Base-by-base conservation (phyloP, 768 basidiomycete species). In the Lactifluus subvellereus region DNA sequence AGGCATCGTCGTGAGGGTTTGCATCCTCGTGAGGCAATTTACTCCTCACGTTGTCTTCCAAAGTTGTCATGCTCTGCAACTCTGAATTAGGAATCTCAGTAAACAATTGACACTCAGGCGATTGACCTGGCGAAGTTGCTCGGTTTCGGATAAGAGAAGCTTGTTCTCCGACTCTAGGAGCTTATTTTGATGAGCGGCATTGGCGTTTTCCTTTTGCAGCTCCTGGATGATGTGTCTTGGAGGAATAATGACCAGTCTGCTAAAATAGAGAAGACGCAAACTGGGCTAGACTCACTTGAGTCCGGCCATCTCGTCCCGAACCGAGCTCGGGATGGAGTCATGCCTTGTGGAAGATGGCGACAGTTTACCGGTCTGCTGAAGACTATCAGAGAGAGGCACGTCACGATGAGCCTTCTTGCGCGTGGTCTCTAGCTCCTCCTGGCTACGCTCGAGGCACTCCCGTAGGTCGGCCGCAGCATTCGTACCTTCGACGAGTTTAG, bases 171-270 rank as follows among this genome's bases (percentile, higher is more conserved):
- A 82, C 71, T 87, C 85, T 48, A 94, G 71, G n/a, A 86, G 71
- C 69, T 87, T 85, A 71, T 84, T 84, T 63, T 82, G 82, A 64
- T 91, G 87, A 7, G 80, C 74, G 1, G 81, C 72, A 30, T 79
- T 75, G 3, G 83, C 71, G 68, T 84, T 90, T 74, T 97, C 94
- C 68, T 89, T 88, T 70, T 91, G 89, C 45, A 97, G 78, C 68
- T 94, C 89, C 71, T 91, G 88, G 22, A 97, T 84, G 69, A 97
- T 91, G 69, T 92, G 87, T 74, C 90, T 64, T 64, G 33, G 33
- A 43, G n/a, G 58, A 20, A 64, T 91, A 64, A 1, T 18, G 57
- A 54, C 10, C 50, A 30, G 52, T 61, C 16, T 32, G 59, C 54
- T 11, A 55, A 13, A 47, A 7, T 45, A 57, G 18, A 38, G 7